Evolutionary conservation across 2,329 filamentous ascomycete species (phyloP).

Genomic region (Byssochlamys sp.): DNA sequence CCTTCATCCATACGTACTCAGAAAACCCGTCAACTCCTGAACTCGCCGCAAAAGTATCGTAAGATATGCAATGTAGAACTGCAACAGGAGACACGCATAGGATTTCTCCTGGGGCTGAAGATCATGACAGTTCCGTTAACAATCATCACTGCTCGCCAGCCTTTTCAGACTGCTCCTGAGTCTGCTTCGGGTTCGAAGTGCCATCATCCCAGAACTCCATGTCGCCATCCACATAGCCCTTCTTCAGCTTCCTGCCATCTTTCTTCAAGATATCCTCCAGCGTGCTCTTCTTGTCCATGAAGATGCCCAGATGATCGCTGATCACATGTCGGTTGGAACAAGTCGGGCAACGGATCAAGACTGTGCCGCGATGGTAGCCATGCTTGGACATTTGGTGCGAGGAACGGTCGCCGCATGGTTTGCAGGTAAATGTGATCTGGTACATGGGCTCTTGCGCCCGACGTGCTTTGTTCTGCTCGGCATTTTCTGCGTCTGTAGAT

Average conservation of each 20-base stretch:
- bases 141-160: slow-evolving; percentile 6
- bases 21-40: neutral
- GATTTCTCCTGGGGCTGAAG: neutral
- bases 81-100: neutral
- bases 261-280: slow-evolving; percentile 35
- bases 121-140: neutral
- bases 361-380: slow-evolving; percentile 83
- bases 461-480: slow-evolving; percentile 26
- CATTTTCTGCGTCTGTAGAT: slow-evolving; percentile 22
- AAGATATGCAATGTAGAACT: neutral
- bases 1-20: neutral
- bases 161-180: slow-evolving; percentile 10
- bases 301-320: slow-evolving; percentile 69
- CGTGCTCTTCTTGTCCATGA: slow-evolving; percentile 33
- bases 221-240: slow-evolving; percentile 71
- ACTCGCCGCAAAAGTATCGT: neutral
- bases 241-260: slow-evolving; percentile 61
- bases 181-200: slow-evolving; percentile 25
- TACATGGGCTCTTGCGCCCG: slow-evolving; percentile 57
- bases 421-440: slow-evolving; percentile 84
- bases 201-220: slow-evolving; percentile 85
- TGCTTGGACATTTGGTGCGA: slow-evolving; percentile 83
- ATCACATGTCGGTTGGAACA: slow-evolving; percentile 88
- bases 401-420: slow-evolving; percentile 70
- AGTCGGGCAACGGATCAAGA: slow-evolving; percentile 75